These are phyloP conservation scores for Starmerella etchellsii DNA, from an alignment of 805 yeast species.

Conservation along the genomic window DNA sequence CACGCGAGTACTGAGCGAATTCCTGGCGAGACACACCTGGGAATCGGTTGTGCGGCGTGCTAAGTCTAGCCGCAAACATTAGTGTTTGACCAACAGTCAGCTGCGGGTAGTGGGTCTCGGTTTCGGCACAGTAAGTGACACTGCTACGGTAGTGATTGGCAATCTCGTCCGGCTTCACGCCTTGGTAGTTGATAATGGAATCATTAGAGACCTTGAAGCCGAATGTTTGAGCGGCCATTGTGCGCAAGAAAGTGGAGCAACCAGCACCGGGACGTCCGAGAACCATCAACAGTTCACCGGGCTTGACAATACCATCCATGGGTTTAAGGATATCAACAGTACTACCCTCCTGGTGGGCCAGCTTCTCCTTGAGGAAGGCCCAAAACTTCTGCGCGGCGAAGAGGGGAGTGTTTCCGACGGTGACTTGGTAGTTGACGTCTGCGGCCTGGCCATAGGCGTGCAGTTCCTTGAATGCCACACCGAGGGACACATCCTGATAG, in stretches of 20 bases:
- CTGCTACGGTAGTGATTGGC: conserved; percentile 43
- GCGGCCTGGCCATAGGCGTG: conserved; percentile 54
- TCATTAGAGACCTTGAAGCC: conserved; percentile 40
- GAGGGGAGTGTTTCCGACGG: conserved; percentile 35
- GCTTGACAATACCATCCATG: conserved; percentile 34
- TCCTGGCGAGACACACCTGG: conserved; percentile 35
- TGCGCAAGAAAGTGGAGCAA: conserved; percentile 55
- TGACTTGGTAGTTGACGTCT: conserved; percentile 51
- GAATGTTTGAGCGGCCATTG: conserved; percentile 46
- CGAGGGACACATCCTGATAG: conserved; percentile 47
- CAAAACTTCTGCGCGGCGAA: conserved; percentile 23
- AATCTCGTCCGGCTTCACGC: conserved; percentile 48
- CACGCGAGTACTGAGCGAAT: conserved; percentile 37
- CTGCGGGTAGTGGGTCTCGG: conserved; percentile 66
- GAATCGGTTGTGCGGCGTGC: conserved; percentile 47
- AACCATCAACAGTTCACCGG: conserved; percentile 61
- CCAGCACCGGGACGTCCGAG: conserved; percentile 73
- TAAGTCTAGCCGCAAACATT: conserved; percentile 54
- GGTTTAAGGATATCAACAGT: conserved; percentile 19
- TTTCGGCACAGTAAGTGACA: conserved; percentile 31
- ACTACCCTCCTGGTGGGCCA: not conserved
- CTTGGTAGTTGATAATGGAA: conserved; percentile 43
- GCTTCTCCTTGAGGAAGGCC: conserved; percentile 5
- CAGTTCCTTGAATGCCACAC: conserved; percentile 46
- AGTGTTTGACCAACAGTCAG: conserved; percentile 64